Base-by-base conservation (phyloP, 768 basidiomycete species). In the Naganishia kalamii region DNA sequence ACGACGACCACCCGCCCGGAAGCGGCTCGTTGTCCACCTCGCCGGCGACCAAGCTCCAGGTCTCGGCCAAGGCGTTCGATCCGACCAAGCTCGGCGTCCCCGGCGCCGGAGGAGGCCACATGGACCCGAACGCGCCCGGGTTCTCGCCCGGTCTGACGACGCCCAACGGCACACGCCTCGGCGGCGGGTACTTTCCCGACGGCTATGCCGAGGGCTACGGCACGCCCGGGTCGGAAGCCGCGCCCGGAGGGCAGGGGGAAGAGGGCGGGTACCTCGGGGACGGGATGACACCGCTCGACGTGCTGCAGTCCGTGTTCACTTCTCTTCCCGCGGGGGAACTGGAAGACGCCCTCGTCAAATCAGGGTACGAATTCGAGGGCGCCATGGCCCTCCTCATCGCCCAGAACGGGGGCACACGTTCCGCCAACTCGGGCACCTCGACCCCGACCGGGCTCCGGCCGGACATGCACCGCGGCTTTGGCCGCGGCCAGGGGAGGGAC, bases 201-300 rank as follows among this genome's bases (percentile, higher is more conserved):
- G 57, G 62, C 15, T 50, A 60, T 50, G 59, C 65, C 30, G 69
- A 64, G 17, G 70, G 64, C 2, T 33, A 51, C 30, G 23, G 62
- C 44, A 63, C 62, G 54, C 62, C 60, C 40, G 51, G 67, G 32
- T 52, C 51, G 33, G 51, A 52, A 21, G 47, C 65, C 63, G 15
- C 52, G 35, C 60, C 64, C 54, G 23, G 19, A 27, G 46, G 62
- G 48, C 64, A 51, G 7, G 32, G 29, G 11, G 50, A 65, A 60
- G 62, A 69, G 62, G 10, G 66, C 60, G 48, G 70, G 65, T 61
- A 69, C 29, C 62, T 62, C 25, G 68, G 69, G 19, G 69, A 71
- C 15, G 92, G 92, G 47, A 94, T 99, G 91, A 94, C 94, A 0
- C 96, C 96, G 0, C 88, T 99, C 71, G 96, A 99, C 71, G 92